A percentile compares a stretch with the other conserved stretches of the same genome.
Evolutionary conservation across 257 asterid genomes (phyloP).

Genomic region (Penstemon newberryi): DNA sequence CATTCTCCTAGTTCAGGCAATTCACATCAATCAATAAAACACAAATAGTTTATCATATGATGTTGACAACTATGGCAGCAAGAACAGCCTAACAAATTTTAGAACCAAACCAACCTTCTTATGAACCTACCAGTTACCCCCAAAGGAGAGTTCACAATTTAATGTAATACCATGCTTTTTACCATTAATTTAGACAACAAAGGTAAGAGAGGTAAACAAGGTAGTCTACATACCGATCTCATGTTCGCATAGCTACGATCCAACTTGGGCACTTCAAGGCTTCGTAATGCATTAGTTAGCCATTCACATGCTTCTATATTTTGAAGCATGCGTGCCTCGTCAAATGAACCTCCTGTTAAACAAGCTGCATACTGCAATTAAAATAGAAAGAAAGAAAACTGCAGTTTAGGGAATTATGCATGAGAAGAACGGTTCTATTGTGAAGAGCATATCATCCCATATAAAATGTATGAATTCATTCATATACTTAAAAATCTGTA

Average conservation of each 20-base stretch:
- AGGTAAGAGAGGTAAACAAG: slow-evolving; percentile 16
- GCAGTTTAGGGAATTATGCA: slow-evolving; percentile 14
- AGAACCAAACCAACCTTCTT: slow-evolving; percentile 23
- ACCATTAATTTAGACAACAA: slow-evolving; percentile 19
- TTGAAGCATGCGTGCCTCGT: slow-evolving; percentile 83
- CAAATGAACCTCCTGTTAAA: slow-evolving; percentile 83
- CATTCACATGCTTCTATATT: slow-evolving; percentile 96
- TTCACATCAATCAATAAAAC: slow-evolving; percentile 15
- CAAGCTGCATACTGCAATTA: slow-evolving; percentile 67
- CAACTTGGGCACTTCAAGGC: slow-evolving; percentile 77
- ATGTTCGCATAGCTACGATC: slow-evolving; percentile 64
- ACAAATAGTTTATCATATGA: slow-evolving; percentile 4
- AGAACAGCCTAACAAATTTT: slow-evolving; percentile 20
- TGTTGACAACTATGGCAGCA: slow-evolving; percentile 9
- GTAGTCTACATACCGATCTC: slow-evolving; percentile 69
- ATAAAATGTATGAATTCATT: neutral
- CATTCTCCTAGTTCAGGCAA: neutral
- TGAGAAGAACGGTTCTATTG: neutral
- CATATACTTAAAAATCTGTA: neutral
- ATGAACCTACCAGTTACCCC: slow-evolving; percentile 5
- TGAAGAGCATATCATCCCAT: neutral
- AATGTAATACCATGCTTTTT: slow-evolving; percentile 13
- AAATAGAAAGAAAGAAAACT: slow-evolving; percentile 26
- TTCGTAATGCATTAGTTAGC: slow-evolving; percentile 69
- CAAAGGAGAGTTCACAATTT: neutral